Evolutionary conservation across 2,329 filamentous ascomycete species (phyloP).

Genomic region (Fusarium torulosum): DNA sequence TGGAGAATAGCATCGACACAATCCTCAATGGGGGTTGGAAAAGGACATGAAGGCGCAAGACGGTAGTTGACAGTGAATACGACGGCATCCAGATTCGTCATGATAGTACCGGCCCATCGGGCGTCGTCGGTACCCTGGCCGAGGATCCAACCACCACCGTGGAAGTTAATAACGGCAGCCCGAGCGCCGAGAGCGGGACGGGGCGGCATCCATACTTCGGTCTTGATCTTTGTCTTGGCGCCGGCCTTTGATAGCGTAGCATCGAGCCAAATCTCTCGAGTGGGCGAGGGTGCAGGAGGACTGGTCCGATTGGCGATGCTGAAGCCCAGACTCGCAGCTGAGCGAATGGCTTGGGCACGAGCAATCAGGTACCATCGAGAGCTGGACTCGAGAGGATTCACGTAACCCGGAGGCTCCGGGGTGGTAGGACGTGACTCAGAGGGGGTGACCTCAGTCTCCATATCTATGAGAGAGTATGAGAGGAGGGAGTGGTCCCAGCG

Average conservation of each 20-base stretch:
- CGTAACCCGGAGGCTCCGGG: slow-evolving; percentile 55
- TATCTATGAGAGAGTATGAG: slow-evolving; percentile 24
- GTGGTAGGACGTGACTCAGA: slow-evolving; percentile 49
- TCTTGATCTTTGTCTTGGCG: slow-evolving; percentile 55
- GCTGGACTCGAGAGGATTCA: slow-evolving; percentile 59
- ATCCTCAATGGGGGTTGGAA: slow-evolving; percentile 74
- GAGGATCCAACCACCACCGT: slow-evolving; percentile 75
- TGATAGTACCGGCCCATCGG: slow-evolving; percentile 68
- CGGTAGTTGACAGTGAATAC: slow-evolving; percentile 76
- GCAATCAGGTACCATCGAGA: slow-evolving; percentile 60
- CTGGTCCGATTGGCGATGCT: slow-evolving; percentile 58
- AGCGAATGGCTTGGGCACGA: slow-evolving; percentile 59
- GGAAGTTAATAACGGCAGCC: slow-evolving; percentile 73
- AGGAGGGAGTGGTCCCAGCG: slow-evolving; percentile 28
- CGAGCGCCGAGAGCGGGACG: slow-evolving; percentile 53
- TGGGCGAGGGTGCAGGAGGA: slow-evolving; percentile 56
- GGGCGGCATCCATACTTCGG: slow-evolving; percentile 62
- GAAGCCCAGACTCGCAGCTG: slow-evolving; percentile 59
- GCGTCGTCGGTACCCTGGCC: slow-evolving; percentile 73
- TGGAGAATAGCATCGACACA: slow-evolving; percentile 74
- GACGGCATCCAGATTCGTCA: slow-evolving; percentile 66
- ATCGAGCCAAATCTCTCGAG: slow-evolving; percentile 58
- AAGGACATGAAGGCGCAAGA: slow-evolving; percentile 74
- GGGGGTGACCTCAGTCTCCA: slow-evolving; percentile 49
- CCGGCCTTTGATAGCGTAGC: slow-evolving; percentile 55